Evolutionary conservation across 352 stramenopile genomes (phyloP), one percentile per base, ranked within the genome.

Genomic region (Globisporangium mamillatum): DNA sequence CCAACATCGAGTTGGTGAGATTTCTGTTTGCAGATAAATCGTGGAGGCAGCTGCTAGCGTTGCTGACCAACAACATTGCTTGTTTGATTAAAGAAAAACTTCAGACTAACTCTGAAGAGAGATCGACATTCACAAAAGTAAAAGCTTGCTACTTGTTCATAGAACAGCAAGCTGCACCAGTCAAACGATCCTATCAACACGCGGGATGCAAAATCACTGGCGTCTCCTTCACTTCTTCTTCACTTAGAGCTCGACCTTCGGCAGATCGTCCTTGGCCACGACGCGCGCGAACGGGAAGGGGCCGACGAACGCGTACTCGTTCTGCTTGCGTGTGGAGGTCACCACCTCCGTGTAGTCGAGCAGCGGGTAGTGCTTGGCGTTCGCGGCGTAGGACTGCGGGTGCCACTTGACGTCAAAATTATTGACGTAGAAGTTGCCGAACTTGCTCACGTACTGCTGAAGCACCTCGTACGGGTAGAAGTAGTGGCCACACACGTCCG

Each of bases 381-480:
- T 90, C 46, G 79, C 79, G 7, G 73, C 73, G 64, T 79, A 92
- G 63, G 84, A 92, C 74, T 90, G 80, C 70, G 76, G 63, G 60
- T 87, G 71, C 84, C 84, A 90, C 69, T 86, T 64, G 59, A 92
- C 74, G 53, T 88, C 76, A 63, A 89, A 90, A 64, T 85, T 82
- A 75, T 90, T 89, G 52, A 90, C 76, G 71, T 87, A 90, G 52
- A 92, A 90, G 68, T 81, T 79, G 60, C 80, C 75, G 54, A 92
- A 89, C 56, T 79, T 71, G 60, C 64, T 69, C 65, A 76, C 75
- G 69, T 90, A 88, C 66, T 81, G 71, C 68, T 81, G 79, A 61
- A 78, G 72, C 60, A 89, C 75, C 56, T 89, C 84, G 70, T 90
- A 92, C 64, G 82, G 84, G 71, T 90, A 88, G 41, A 90, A 86